These are phyloP conservation scores for Irpex sp. DNA, from an alignment of 1,284 basidiomycete genomes.

Conservation along the genomic window DNA sequence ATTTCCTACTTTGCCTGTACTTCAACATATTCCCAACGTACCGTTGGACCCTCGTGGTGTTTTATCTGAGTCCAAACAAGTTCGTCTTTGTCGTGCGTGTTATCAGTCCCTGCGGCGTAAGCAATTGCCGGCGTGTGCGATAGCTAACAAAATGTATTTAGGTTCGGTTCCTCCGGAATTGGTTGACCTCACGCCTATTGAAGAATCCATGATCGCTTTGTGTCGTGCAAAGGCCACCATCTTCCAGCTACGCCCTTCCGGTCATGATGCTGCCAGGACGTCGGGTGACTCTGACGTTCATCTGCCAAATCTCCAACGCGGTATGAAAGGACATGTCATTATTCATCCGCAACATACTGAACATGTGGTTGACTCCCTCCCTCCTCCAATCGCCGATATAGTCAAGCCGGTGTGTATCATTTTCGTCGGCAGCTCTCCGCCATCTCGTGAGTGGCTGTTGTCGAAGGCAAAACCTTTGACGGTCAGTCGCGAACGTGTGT, in stretches of 20 bases:
- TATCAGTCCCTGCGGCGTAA: neutral
- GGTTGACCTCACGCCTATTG: slow-evolving; percentile 23
- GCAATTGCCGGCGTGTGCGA: slow-evolving; percentile 10
- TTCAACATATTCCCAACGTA: no score
- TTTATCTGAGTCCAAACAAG: no score
- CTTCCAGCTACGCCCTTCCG: no score
- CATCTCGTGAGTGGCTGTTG: slow-evolving; percentile 30
- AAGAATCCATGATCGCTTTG: slow-evolving; percentile 29
- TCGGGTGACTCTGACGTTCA: slow-evolving; percentile 7
- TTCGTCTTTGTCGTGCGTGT: neutral
- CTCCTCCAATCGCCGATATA: neutral
- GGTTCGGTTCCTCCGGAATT: slow-evolving; percentile 25
- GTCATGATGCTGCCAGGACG: no score
- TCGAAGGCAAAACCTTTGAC: slow-evolving; percentile 5
- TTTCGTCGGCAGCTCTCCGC: slow-evolving; percentile 29
- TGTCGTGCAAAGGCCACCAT: slow-evolving; percentile 26
- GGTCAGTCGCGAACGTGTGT: neutral
- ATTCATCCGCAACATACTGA: slow-evolving; percentile 32
- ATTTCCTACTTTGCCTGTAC: no score
- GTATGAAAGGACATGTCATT: slow-evolving; percentile 32
- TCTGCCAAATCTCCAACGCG: slow-evolving; percentile 21
- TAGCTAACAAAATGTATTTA: slow-evolving; percentile 24
- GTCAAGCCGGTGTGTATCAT: slow-evolving; percentile 26
- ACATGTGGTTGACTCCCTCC: slow-evolving; percentile 20
- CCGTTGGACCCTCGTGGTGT: no score